These are phyloP conservation scores for Fraxinus floribunda DNA, from an alignment of 305 asterid genomes.

Conservation along the genomic window DNA sequence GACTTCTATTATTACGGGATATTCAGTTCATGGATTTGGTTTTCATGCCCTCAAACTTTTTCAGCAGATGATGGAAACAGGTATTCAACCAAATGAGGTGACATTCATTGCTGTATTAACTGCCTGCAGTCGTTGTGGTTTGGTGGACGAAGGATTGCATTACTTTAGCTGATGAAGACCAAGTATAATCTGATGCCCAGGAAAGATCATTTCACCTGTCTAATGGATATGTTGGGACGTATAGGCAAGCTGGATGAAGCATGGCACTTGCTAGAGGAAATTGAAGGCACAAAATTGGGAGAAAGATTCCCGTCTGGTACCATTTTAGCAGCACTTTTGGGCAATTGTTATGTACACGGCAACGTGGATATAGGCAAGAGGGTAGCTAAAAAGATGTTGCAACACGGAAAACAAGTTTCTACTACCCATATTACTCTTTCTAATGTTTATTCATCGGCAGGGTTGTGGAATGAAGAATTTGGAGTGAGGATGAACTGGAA, in stretches of 20 bases:
- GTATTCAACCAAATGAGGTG: constrained; percentile 37
- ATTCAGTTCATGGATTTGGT: constrained; percentile 39
- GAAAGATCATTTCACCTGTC: constrained; percentile 42
- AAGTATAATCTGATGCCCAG: constrained; percentile 28
- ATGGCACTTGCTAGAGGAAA: constrained; percentile 35
- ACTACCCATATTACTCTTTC: constrained; percentile 27
- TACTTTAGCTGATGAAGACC: constrained; percentile 34
- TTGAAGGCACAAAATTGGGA: constrained; percentile 14
- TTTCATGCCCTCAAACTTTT: constrained; percentile 31
- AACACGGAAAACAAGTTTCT: constrained; percentile 17
- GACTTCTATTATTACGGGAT: constrained; percentile 39
- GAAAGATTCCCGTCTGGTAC: constrained; percentile 7
- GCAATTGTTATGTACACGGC: constrained; percentile 37
- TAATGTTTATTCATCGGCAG: constrained; percentile 40
- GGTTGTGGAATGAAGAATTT: constrained; percentile 47
- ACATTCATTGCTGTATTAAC: constrained; percentile 39
- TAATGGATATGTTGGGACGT: constrained; percentile 43
- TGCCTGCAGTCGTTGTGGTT: constrained; percentile 45
- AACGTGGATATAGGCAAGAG: constrained; percentile 34
- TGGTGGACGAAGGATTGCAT: constrained; percentile 40
- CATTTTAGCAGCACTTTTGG: constrained; percentile 43
- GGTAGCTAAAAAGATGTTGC: constrained; percentile 31
- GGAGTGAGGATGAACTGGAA: constrained; percentile 32
- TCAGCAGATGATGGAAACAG: constrained; percentile 33
- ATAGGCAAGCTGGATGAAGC: constrained; percentile 46